Evolutionary conservation across 805 yeast genomes (phyloP), one percentile per base, ranked within the genome.

Genomic region (Komagataella mondaviorum): DNA sequence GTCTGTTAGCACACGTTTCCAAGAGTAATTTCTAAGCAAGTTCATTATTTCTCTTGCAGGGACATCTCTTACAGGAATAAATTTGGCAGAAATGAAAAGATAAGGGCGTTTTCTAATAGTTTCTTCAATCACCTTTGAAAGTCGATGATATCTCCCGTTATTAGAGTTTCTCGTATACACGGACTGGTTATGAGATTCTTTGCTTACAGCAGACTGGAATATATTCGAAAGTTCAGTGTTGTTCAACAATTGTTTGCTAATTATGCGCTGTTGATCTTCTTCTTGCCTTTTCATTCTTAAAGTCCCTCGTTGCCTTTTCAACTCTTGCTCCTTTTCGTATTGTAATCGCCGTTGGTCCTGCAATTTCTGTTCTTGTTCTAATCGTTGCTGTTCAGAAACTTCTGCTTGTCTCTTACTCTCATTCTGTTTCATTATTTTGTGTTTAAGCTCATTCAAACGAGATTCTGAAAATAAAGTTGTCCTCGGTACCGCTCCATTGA

Each of bases 1-100:
- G 55, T 85, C 90, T 3, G 79, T 72, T 49, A 84, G 61, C 2
- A 88, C 78, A 51, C 85, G 70, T 0, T 80, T 76, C 81, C 88
- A 84, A 51, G 76, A 77, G 59, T 83, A 83, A 48, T 72, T 75
- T 45, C 73, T 73, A 36, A 88, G 67, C 30, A 72, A 70, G 23
- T 75, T 71, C 57, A 85, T 81, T 51, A 88, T 68, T 59, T 83
- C 88, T 51, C 71, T 72, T 2, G 80, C 68, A 14, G 72, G 67
- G 1, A 81, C 71, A 50, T 71, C 68, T 50, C 69, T 65, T 0
- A 78, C 70, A 1, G 80, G 71, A 14, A 77, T 72, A 53, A 71
- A 74, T 53, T 70, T 71, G 55, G 76, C 77, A 16, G 72, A 69
- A 47, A 85, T 75, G 54, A 75, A 71, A 23, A 85, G 64, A 52